phyloP scores from a whole-genome alignment of 345 rosid genomes.

The Trapa incisa region DNA sequence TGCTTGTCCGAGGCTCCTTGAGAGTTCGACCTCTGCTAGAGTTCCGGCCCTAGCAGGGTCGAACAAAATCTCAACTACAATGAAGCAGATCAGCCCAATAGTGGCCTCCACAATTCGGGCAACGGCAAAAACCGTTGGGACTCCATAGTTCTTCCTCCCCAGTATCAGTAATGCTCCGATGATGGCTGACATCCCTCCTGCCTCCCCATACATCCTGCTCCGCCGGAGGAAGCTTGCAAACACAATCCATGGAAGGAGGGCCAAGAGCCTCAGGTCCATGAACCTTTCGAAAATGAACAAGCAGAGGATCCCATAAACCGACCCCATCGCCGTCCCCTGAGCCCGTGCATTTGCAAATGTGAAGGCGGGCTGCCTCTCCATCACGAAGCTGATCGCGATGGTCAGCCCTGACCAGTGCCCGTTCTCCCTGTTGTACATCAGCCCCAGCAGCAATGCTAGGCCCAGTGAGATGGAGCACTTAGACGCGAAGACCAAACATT shows the following conservation, averaged over 20 bases:
- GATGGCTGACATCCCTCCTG: constrained; percentile 47
- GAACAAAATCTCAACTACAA: constrained; percentile 29
- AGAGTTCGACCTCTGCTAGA: constrained; percentile 38
- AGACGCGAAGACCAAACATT: constrained; percentile 36
- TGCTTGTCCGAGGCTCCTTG: constrained; percentile 19
- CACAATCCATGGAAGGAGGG: constrained; percentile 54
- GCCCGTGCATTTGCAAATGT: constrained; percentile 47
- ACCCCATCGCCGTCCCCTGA: constrained; percentile 70
- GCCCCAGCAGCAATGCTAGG: constrained; percentile 48
- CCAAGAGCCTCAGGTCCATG: constrained; percentile 31
- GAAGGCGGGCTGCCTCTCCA: constrained; percentile 45
- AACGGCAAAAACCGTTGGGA: constrained; percentile 43
- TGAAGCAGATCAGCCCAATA: constrained; percentile 46
- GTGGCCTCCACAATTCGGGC: constrained; percentile 45
- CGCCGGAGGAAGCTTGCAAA: constrained; percentile 43
- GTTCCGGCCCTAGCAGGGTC: constrained; percentile 47
- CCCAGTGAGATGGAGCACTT: constrained; percentile 56
- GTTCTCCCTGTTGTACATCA: constrained; percentile 32
- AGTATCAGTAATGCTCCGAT: constrained; percentile 50
- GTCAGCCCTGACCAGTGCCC: constrained; percentile 78
- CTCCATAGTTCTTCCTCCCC: constrained; percentile 48
- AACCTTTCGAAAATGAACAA: constrained; percentile 28
- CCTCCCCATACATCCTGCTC: constrained; percentile 53
- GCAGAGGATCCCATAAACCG: constrained; percentile 52
- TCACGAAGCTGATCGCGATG: constrained; percentile 50